These are phyloP conservation scores for Pseudonitzschia pungens DNA, from an alignment of 108 stramenopile species.

Conservation along the genomic window DNA sequence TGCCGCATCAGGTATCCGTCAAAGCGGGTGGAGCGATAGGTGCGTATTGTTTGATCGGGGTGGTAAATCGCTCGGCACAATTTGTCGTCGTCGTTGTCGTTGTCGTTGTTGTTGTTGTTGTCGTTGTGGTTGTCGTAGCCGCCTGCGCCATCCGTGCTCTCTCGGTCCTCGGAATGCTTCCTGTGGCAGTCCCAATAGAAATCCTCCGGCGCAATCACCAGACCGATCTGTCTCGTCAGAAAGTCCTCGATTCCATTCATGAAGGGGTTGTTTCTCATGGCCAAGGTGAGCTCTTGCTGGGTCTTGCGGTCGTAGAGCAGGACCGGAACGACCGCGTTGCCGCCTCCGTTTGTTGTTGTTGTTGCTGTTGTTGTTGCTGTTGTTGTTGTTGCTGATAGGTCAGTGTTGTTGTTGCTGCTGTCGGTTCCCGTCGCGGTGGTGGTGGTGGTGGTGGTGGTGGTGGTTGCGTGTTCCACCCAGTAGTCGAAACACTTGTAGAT, in stretches of 20 bases:
- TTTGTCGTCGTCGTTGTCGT: not conserved
- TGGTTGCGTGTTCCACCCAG: not conserved
- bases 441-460: not conserved
- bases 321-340: not conserved
- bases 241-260: not conserved
- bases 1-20: not conserved
- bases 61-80: not conserved
- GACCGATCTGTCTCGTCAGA: not conserved
- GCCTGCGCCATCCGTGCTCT: no score
- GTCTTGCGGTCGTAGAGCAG: not conserved
- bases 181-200: not conserved
- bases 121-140: not conserved
- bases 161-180: not conserved
- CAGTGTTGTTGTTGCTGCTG: not conserved
- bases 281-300: not conserved
- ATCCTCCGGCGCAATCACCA: not conserved
- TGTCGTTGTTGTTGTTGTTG: not conserved
- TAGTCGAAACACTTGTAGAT: conserved; percentile 11
- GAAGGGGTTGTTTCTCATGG: not conserved
- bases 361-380: not conserved
- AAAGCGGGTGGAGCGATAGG: not conserved
- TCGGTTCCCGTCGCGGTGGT: not conserved
- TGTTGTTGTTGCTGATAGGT: no score
- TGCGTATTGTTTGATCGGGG: not conserved
- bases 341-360: not conserved